A percentile compares a stretch with the other conserved stretches of the same genome.
These are phyloP conservation scores for Rhodotorula kratochvilovae DNA, from an alignment of 768 basidiomycete genomes.

Conservation along the genomic window DNA sequence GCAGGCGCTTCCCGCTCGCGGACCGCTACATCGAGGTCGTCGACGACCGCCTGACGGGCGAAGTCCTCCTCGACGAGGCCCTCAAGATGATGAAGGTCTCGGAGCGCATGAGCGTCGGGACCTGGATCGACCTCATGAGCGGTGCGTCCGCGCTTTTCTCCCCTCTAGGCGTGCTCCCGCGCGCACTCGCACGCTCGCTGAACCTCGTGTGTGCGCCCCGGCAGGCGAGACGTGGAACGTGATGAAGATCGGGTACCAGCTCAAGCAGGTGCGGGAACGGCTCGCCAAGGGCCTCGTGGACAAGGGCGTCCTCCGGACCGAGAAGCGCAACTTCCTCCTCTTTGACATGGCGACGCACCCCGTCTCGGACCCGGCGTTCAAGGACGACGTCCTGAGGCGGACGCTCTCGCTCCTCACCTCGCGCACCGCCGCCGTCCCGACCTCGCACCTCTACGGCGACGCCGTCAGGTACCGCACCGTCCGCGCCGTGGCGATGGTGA, in stretches of 20 bases:
- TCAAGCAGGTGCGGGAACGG: conserved; percentile 96
- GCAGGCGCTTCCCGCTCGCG: conserved; percentile 66
- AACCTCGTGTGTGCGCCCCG: not conserved
- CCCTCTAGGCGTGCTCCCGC: not conserved
- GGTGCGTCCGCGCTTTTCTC: conserved; percentile 60
- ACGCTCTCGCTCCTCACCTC: conserved; percentile 73
- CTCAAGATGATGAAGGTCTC: conserved; percentile 84
- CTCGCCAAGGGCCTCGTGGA: conserved; percentile 95
- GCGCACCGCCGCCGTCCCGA: conserved; percentile 66
- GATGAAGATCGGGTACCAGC: conserved; percentile 98
- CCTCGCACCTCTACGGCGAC: conserved; percentile 55
- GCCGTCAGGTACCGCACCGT: conserved; percentile 72
- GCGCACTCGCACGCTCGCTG: not conserved
- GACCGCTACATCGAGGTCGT: conserved; percentile 87
- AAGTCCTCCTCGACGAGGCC: conserved; percentile 92
- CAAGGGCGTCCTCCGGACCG: conserved; percentile 97
- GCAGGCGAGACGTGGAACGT: conserved; percentile 99
- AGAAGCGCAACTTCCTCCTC: conserved; percentile 95
- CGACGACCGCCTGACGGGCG: conserved; percentile 86
- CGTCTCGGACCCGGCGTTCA: conserved; percentile 84
- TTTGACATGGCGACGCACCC: conserved; percentile 99
- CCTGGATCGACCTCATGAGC: conserved; percentile 90
- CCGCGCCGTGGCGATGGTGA: conserved; percentile 78
- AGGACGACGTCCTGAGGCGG: conserved; percentile 75
- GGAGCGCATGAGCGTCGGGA: conserved; percentile 75